Evolutionary conservation across 495 filamentous ascomycete species (phyloP).

Genomic region (Neurospora sp.): DNA sequence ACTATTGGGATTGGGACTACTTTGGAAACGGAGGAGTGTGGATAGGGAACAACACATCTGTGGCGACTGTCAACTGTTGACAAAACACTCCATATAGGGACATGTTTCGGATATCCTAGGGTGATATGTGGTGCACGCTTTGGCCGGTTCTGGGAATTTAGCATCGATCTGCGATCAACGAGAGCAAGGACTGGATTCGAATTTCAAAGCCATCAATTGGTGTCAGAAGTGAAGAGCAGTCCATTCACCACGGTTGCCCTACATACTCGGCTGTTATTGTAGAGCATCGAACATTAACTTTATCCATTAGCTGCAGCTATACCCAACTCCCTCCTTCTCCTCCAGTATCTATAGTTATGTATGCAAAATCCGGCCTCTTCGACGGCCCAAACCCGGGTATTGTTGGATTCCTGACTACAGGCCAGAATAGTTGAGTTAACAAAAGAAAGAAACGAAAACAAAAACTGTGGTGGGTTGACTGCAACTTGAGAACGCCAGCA

Average conservation of each 20-base stretch:
- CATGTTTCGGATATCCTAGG: background rate
- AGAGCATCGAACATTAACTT: background rate
- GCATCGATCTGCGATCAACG: background rate
- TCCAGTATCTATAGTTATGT: background rate
- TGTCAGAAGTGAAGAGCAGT: background rate
- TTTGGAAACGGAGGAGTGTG: background rate
- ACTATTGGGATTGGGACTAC: background rate
- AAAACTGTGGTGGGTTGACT: background rate
- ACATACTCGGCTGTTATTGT: background rate
- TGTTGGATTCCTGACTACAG: background rate
- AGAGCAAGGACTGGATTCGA: background rate
- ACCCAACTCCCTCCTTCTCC: background rate
- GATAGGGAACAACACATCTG: background rate
- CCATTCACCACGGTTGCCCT: background rate
- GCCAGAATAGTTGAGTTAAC: background rate
- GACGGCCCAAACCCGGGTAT: background rate
- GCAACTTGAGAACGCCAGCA: background rate
- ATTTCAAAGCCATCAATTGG: background rate
- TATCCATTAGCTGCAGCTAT: background rate
- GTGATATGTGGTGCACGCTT: background rate
- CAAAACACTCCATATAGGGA: background rate
- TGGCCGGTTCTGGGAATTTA: background rate
- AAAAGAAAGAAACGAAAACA: background rate
- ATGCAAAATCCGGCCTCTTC: background rate
- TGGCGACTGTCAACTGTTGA: background rate